Conservation (phyloP, 2,329 filamentous ascomycete genomes). For the Exophiala alcalophila region DNA sequence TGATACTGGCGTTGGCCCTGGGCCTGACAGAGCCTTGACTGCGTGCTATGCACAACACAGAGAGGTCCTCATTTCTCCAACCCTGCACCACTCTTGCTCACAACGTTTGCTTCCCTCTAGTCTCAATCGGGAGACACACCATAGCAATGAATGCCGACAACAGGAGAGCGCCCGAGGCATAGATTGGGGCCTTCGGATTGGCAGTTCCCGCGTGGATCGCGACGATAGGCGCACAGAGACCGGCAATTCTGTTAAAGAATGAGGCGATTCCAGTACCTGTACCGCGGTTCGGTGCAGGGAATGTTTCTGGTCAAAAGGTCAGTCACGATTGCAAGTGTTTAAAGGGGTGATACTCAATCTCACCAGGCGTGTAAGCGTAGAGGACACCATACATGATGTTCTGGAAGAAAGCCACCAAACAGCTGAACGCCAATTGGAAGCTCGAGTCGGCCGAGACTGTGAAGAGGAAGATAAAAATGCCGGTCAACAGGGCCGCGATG, state of each 20-base stretch:
- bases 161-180: constrained; percentile 44
- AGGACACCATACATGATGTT: constrained; percentile 75
- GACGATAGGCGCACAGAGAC: constrained; percentile 63
- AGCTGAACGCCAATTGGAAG: constrained; percentile 71
- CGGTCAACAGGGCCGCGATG: constrained; percentile 62
- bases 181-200: constrained; percentile 45
- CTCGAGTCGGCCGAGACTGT: constrained; percentile 64
- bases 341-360: constrained; percentile 42
- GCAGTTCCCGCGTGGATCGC: constrained; percentile 36
- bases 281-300: constrained; percentile 71
- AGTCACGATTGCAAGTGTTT: background rate
- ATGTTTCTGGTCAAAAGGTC: constrained; percentile 59
- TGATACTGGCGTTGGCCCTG: too few relatives aligned
- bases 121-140: constrained; percentile 47
- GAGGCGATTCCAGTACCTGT: constrained; percentile 75
- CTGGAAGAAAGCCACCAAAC: constrained; percentile 70
- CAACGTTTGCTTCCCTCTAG: constrained; percentile 43
- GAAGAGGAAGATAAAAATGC: constrained; percentile 67
- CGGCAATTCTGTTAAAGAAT: constrained; percentile 70
- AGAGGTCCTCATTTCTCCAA: too few relatives aligned
- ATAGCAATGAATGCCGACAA: constrained; percentile 47
- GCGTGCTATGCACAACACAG: too few relatives aligned
- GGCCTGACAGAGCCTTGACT: too few relatives aligned
- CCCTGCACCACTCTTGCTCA: too few relatives aligned
- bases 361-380: constrained; percentile 64